Base-by-base conservation (phyloP, 768 basidiomycete species). In the Tricholoma matsutake region DNA sequence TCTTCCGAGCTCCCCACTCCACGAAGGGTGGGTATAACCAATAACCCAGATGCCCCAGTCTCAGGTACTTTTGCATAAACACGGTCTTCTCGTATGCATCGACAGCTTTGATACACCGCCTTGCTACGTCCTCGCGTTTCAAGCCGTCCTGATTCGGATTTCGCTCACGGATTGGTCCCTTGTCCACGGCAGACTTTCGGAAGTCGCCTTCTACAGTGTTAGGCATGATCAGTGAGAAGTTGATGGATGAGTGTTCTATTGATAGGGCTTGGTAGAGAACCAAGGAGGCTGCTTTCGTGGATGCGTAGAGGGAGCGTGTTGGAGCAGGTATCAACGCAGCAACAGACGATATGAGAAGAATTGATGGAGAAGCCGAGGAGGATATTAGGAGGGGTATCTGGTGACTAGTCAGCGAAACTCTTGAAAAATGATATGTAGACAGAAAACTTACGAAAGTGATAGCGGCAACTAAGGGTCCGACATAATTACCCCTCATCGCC, bases 261-360 rank as follows among this genome's bases (percentile, higher is more conserved):
- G 92, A 77, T 32, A 94, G 84, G 0, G 88, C 80, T 71, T 91
- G 90, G 71, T 86, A 94, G 59, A 95, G 85, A 5, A 88, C 63
- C 29, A 92, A 81, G 1, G 89, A 86, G 0, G 94, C 90, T 2
- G 88, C 80, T 72, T 98, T 97, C 9, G 89, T 91, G 3, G 93
- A 85, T 0, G 83, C 86, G 69, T 98, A 98, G 35, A 98, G 75
- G 0, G 91, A 77, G 6, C 95, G 87, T 0, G 91, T 94, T 0
- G 95, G 95, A 0, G 94, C 86, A 2, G 95, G 91, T 35, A 95
- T 86, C 6, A 88, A 78, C 2, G 92, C 85, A 2, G 88, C 95
- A 2, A 89, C 76, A 29, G 88, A 90, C 7, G 92, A 92, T 35
- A 97, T 70, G 43, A 96, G 84, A 28, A 93, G 83, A 37, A 96